These are phyloP conservation scores for Patellaria atrata DNA, from an alignment of 495 filamentous ascomycete genomes.

Conservation along the genomic window DNA sequence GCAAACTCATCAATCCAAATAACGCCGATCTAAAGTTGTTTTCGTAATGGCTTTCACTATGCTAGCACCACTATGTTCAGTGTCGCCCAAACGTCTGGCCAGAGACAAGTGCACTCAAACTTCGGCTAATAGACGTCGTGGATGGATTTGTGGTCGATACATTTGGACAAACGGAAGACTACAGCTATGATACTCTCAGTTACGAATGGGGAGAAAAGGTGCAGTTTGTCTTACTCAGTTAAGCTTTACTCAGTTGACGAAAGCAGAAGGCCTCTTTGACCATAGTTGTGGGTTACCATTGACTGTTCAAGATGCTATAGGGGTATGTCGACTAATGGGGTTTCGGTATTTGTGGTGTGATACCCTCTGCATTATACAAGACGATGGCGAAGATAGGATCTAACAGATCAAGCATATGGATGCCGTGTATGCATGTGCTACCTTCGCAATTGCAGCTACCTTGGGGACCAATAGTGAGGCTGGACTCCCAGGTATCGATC, in stretches of 20 bases:
- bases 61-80: too few species aligned
- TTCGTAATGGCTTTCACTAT: too few species aligned
- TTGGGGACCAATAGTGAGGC: neutral
- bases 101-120: too few species aligned
- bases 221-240: too few species aligned
- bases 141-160: neutral
- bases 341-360: neutral
- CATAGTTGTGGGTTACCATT: too few species aligned
- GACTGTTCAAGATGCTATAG: neutral
- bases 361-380: constrained; percentile 2
- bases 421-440: neutral
- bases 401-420: constrained; percentile 1
- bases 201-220: constrained; percentile 2
- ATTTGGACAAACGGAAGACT: neutral
- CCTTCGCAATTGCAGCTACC: neutral
- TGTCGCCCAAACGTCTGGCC: too few species aligned
- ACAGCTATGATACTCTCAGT: neutral
- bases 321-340: neutral
- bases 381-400: neutral
- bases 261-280: too few species aligned
- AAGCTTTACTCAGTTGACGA: too few species aligned
- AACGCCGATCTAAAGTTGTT: too few species aligned
- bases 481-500: constrained; percentile 1
- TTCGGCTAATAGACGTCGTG: constrained; percentile 2
- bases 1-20: too few species aligned